Conservation (phyloP, 1,284 basidiomycete species). For the Apiotrichum sp. region DNA sequence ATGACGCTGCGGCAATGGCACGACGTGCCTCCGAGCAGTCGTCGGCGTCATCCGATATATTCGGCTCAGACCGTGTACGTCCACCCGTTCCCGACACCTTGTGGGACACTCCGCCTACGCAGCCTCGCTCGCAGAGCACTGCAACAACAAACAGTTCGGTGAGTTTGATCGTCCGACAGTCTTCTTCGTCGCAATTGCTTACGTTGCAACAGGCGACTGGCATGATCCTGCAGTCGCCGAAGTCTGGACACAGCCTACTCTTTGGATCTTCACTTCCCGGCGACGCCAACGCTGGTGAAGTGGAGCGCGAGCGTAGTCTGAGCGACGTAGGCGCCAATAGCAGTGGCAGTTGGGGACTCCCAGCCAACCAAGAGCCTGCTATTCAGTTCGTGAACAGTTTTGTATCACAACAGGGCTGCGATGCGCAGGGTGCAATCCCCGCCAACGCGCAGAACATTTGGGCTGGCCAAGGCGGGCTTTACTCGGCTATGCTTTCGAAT, state of each 20-base stretch:
- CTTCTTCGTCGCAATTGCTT: background rate
- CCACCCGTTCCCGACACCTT: slow-evolving; percentile 5
- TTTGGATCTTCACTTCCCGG: slow-evolving; percentile 29
- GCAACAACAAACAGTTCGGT: background rate
- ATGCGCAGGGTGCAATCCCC: background rate
- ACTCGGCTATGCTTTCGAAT: background rate
- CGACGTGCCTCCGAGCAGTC: background rate
- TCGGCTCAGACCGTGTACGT: background rate
- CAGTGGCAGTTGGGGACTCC: slow-evolving; percentile 7
- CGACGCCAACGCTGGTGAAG: slow-evolving; percentile 22
- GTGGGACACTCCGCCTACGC: background rate
- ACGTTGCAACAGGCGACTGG: background rate
- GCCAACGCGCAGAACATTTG: background rate
- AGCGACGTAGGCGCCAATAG: background rate
- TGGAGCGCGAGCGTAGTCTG: slow-evolving; percentile 4
- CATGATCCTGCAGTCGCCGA: slow-evolving; percentile 7
- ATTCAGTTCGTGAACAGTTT: background rate
- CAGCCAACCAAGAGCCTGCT: background rate
- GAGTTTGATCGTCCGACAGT: background rate
- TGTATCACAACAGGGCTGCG: background rate
- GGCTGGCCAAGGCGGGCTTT: background rate
- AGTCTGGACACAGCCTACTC: slow-evolving; percentile 8
- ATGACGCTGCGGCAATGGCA: background rate
- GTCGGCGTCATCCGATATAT: background rate
- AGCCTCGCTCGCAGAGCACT: background rate